A percentile compares a stretch with the other conserved stretches of the same genome.
phyloP scores from a whole-genome alignment of 2,329 filamentous ascomycete genomes.

The Diaporthe nobilis region DNA sequence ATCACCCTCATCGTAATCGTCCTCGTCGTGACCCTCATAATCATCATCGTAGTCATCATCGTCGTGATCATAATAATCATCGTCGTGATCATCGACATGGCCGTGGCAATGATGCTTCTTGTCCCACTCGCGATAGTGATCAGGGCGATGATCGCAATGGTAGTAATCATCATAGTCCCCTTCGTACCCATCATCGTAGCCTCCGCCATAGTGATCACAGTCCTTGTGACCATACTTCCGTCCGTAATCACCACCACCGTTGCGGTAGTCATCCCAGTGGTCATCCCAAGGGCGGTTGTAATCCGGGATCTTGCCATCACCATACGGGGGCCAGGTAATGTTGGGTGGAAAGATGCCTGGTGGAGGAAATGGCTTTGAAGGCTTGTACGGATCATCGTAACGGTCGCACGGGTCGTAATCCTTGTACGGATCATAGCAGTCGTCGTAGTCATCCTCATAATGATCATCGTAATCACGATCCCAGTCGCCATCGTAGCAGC shows the following conservation, averaged over 20 bases:
- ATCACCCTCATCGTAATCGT: not conserved
- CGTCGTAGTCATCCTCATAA: slow-evolving; percentile 7
- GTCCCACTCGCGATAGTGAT: slow-evolving; percentile 15
- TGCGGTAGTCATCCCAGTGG: slow-evolving; percentile 26
- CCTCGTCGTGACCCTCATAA: not conserved
- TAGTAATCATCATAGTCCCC: not conserved
- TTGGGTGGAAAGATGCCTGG: slow-evolving; percentile 34
- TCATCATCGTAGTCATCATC: not conserved
- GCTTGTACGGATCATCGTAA: not conserved
- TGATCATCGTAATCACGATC: not conserved
- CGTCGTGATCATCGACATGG: not conserved
- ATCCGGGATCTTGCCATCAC: not conserved
- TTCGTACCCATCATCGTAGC: not conserved
- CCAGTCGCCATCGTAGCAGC: slow-evolving; percentile 2
- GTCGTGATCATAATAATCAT: not conserved
- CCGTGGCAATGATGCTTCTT: slow-evolving; percentile 5
- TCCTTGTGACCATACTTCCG: not conserved
- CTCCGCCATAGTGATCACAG: not conserved
- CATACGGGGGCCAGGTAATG: slow-evolving; percentile 12
- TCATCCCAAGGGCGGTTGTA: slow-evolving; percentile 15
- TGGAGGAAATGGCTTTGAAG: slow-evolving; percentile 24
- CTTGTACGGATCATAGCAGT: not conserved
- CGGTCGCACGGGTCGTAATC: not conserved
- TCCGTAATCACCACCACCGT: slow-evolving; percentile 5
- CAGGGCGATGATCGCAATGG: not conserved